Conservation (phyloP, 202 grass and related monocot genomes). For the Dendrocalamus latiflorus region DNA sequence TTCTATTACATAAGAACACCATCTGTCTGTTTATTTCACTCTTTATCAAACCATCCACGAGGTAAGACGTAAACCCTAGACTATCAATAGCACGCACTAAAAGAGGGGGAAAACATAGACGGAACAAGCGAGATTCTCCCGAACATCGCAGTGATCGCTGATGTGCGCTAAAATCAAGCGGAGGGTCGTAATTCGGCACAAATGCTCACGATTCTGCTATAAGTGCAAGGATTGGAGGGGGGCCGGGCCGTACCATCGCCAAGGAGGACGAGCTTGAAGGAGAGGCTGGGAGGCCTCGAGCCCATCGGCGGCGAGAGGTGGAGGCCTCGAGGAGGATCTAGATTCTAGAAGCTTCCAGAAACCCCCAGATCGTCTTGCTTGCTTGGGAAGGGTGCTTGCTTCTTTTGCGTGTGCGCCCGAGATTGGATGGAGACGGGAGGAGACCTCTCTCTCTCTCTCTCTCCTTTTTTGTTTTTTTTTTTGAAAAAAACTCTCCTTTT, state of each 20-base stretch:
- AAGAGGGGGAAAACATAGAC: background rate
- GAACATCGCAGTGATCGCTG: background rate
- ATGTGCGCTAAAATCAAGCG: background rate
- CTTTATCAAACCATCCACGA: background rate
- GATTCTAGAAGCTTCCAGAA: background rate
- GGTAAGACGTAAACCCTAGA: background rate
- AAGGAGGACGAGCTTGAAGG: slow-evolving; percentile 73
- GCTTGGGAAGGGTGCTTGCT: background rate
- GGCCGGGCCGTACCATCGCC: slow-evolving; percentile 37
- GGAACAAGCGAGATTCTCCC: background rate
- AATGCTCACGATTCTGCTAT: background rate
- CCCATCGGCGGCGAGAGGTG: slow-evolving; percentile 12
- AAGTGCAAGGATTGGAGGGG: background rate
- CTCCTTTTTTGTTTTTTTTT: too few species aligned
- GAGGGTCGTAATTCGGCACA: background rate
- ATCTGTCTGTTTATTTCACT: background rate
- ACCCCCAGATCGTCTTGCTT: background rate
- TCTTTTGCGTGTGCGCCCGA: background rate
- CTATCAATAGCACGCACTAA: background rate
- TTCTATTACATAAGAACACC: background rate
- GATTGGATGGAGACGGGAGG: background rate
- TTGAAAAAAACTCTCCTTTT: too few species aligned
- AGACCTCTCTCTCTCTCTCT: too few species aligned
- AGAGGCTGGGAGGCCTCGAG: slow-evolving; percentile 26
- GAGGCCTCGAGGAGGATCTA: background rate